phyloP scores from a whole-genome alignment of 2,329 filamentous ascomycete genomes.

The Lasiodiplodia theobromae region DNA sequence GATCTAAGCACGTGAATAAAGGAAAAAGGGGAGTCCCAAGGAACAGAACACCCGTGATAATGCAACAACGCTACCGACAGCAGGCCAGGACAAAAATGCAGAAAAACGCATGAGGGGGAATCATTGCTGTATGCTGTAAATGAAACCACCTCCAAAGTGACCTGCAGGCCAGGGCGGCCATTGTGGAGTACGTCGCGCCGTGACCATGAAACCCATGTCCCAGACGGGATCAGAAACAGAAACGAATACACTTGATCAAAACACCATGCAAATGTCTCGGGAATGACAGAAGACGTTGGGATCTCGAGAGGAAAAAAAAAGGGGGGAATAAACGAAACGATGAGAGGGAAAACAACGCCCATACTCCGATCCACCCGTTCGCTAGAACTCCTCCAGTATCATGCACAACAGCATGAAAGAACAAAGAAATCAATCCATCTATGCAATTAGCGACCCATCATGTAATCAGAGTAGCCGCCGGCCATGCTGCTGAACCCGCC shows the following conservation, averaged over 20 bases:
- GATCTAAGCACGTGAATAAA: conserved; percentile 23
- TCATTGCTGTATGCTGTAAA: conserved; percentile 54
- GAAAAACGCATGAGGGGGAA: conserved; percentile 50
- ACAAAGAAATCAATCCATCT: conserved; percentile 11
- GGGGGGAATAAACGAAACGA: conserved; percentile 38
- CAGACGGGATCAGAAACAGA: conserved; percentile 37
- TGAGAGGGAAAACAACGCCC: conserved; percentile 33
- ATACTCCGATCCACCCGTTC: conserved; percentile 24
- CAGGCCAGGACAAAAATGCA: conserved; percentile 30
- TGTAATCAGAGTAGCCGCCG: conserved; percentile 46
- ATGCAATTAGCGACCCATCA: conserved; percentile 45
- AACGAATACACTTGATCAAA: conserved; percentile 40
- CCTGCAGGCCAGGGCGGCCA: conserved; percentile 40
- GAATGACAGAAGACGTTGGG: conserved; percentile 48
- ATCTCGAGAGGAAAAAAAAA: conserved; percentile 32
- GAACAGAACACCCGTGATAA: conserved; percentile 30
- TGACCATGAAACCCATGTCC: conserved; percentile 44
- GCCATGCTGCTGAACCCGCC: conserved; percentile 41
- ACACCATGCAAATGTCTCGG: conserved; percentile 50
- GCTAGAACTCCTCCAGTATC: conserved; percentile 27
- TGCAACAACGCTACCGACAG: conserved; percentile 29
- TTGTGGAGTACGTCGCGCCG: conserved; percentile 30
- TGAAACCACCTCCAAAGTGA: conserved; percentile 45
- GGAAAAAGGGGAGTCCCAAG: conserved; percentile 24
- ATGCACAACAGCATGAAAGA: conserved; percentile 18